Conservation (phyloP, 1,139 yeast genomes). For the Yamadazyma taylorii region DNA sequence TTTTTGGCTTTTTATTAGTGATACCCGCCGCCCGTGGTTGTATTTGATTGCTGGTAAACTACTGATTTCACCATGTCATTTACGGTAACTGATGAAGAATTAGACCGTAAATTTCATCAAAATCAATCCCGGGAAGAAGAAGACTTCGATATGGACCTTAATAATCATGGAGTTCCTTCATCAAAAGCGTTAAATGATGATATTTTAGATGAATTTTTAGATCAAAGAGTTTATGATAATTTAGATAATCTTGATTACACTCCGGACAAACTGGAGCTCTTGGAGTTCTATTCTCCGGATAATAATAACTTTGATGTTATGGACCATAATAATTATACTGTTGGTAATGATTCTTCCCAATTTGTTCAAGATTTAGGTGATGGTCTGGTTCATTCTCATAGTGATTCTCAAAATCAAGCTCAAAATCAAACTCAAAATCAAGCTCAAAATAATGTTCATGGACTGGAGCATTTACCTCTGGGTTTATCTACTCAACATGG, state of each 20-base stretch:
- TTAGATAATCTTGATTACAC: constrained; percentile 21
- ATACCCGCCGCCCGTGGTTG: no score
- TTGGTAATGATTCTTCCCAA: not conserved
- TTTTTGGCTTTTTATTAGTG: no score
- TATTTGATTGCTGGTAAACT: no score
- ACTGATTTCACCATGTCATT: constrained; percentile 6
- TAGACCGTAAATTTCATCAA: not conserved
- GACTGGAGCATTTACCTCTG: no score
- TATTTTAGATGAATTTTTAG: constrained; percentile 56
- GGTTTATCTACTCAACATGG: no score
- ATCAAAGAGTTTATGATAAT: constrained; percentile 51
- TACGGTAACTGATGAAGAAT: constrained; percentile 5
- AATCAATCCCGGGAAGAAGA: constrained; percentile 1
- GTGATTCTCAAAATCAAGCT: no score
- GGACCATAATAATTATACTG: constrained; percentile 33
- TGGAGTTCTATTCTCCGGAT: constrained; percentile 10
- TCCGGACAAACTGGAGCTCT: constrained; percentile 15
- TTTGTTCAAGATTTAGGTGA: not conserved
- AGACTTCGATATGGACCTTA: constrained; percentile 2
- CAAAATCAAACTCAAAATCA: no score
- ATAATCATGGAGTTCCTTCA: not conserved
- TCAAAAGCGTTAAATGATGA: constrained; percentile 28
- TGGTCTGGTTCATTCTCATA: not conserved
- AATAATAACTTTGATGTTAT: constrained; percentile 37
- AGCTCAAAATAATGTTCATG: no score